phyloP scores from a whole-genome alignment of 192 early-diverging fungal genomes.

The Jimgerdemannia lactiflua region DNA sequence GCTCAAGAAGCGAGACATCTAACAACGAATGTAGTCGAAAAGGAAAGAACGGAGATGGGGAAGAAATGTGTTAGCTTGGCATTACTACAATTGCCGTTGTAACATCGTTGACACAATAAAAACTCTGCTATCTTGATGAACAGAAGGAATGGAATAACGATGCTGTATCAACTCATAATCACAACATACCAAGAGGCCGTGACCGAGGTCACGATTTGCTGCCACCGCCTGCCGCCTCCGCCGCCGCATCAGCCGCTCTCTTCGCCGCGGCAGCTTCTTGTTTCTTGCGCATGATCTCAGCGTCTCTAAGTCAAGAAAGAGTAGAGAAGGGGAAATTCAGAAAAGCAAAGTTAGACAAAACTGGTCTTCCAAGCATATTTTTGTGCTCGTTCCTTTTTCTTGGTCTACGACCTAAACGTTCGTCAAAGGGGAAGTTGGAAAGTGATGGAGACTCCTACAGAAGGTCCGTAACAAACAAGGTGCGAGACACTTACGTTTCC shows the following conservation, averaged over 20 bases:
- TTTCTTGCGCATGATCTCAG: constrained; percentile 49
- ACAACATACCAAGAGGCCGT: neutral
- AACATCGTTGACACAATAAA: neutral
- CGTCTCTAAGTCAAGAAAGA: constrained; percentile 31
- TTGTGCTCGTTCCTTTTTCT: neutral
- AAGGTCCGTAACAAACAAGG: constrained; percentile 2
- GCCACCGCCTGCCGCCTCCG: neutral
- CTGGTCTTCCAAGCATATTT: neutral
- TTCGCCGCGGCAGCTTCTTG: constrained; percentile 36
- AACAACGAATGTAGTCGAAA: neutral
- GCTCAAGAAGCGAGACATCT: neutral
- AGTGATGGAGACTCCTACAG: neutral
- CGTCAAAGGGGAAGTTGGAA: neutral
- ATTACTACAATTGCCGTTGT: neutral
- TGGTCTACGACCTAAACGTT: neutral
- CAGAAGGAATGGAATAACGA: neutral
- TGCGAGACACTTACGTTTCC: constrained; percentile 33
- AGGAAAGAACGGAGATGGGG: neutral
- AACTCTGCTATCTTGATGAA: neutral
- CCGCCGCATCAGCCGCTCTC: constrained; percentile 16
- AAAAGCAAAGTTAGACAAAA: neutral
- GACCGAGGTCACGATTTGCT: neutral
- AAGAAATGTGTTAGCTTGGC: neutral
- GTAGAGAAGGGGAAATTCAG: neutral
- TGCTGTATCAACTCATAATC: neutral